These are phyloP conservation scores for Tricholomella constricta DNA, from an alignment of 768 basidiomycete genomes.

Conservation along the genomic window DNA sequence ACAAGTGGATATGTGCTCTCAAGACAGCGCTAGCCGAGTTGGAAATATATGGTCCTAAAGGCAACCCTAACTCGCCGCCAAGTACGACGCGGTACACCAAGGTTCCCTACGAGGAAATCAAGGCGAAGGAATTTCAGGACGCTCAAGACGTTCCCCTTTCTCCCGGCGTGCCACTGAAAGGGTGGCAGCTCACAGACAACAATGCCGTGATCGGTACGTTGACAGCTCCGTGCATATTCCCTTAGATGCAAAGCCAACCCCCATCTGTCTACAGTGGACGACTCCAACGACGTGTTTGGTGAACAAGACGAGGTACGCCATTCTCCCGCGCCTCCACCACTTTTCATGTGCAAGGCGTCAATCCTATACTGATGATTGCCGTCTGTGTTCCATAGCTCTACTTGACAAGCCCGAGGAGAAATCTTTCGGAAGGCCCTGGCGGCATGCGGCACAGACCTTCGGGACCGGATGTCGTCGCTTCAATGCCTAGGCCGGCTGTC, in stretches of 20 bases:
- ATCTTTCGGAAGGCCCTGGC: slow-evolving; percentile 2
- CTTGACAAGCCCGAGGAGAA: slow-evolving; percentile 17
- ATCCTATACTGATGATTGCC: neutral
- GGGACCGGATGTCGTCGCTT: slow-evolving; percentile 4
- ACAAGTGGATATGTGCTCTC: slow-evolving; percentile 91
- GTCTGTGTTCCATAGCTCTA: slow-evolving; percentile 20
- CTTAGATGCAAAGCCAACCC: neutral
- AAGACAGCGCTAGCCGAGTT: slow-evolving; percentile 70
- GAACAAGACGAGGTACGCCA: slow-evolving; percentile 36
- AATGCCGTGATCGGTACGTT: slow-evolving; percentile 51
- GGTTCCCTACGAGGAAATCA: slow-evolving; percentile 71
- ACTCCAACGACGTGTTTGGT: slow-evolving; percentile 46
- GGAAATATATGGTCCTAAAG: slow-evolving; percentile 67
- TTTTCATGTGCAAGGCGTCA: slow-evolving; percentile 1
- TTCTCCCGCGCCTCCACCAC: neutral
- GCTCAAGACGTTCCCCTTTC: slow-evolving; percentile 26
- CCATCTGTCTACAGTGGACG: slow-evolving; percentile 29
- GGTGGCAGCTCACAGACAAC: slow-evolving; percentile 54
- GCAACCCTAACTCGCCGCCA: slow-evolving; percentile 57
- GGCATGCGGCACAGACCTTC: slow-evolving; percentile 4
- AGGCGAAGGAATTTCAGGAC: slow-evolving; percentile 40
- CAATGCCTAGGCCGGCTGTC: slow-evolving; percentile 16
- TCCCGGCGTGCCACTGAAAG: slow-evolving; percentile 32
- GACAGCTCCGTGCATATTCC: neutral
- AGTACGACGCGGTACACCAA: slow-evolving; percentile 62